Base-by-base conservation (phyloP, 805 yeast species). In the Torulaspora quercuum region DNA sequence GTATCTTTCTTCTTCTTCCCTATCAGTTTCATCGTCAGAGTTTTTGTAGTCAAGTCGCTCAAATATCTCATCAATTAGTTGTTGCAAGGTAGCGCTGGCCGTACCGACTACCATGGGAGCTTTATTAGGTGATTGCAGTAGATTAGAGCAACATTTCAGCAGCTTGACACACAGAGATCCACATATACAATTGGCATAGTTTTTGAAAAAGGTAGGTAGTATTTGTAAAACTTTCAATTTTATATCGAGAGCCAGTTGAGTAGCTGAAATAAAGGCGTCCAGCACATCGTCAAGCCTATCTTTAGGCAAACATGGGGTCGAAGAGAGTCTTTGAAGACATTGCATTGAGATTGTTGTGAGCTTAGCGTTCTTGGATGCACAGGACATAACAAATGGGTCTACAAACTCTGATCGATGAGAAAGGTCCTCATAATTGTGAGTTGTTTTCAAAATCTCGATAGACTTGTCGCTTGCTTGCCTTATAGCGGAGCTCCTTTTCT, bases 81-180 rank as follows among this genome's bases (percentile, higher is more conserved):
- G 97, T 45, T 88, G 94, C 29, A 88, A 71, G 3, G 97, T 87
- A 2, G 97, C 98, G 33, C 86, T 79, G 0, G 97, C 96, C 0
- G 97, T 85, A 51, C 88, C 89, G 9, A 77, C 71, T 4, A 92
- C 95, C 49, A 85, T 84, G 0, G 82, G 76, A 4, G 80, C 73
- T 49, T 83, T 82, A 43, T 77, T 82, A 9, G 78, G 71, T 9
- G 76, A 65, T 39, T 85, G 88, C 33, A 92, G 68, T 21, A 77
- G 72, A 29, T 45, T 53, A 0, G 92, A 73, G 54, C 95, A 85
- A 2, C 90, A 76, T 14, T 68, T 64, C 13, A 90, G 62, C 8
- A 86, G 59, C 43, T 75, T 75, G 6, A 79, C 66, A 22, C 88
- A 66, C 10, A 74, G 56, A 0, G 65, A 70, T 11, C 78, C 89